phyloP scores from a whole-genome alignment of 73 alveolate genomes.

The Stentor roeselii region DNA sequence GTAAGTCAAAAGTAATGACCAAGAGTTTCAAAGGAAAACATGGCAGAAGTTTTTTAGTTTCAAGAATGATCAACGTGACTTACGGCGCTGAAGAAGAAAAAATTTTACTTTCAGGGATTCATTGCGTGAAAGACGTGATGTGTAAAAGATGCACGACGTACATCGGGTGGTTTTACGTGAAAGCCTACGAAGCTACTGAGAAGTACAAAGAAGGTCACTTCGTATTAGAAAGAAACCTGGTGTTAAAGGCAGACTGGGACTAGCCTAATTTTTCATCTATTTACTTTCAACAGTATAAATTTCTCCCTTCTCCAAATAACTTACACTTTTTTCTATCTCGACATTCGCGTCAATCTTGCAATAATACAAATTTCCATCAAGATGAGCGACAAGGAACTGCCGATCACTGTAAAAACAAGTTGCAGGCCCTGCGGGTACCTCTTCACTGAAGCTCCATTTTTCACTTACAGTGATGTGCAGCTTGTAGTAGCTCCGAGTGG shows the following conservation, averaged over 20 bases:
- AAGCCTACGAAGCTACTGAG: constrained; percentile 65
- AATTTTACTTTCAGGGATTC: constrained; percentile 75
- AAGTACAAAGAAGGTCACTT: constrained; percentile 83
- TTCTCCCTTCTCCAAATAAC: background rate
- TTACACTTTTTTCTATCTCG: background rate
- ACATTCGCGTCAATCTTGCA: background rate
- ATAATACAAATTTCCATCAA: constrained; percentile 14
- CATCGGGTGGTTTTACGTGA: constrained; percentile 76
- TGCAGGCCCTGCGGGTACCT: background rate
- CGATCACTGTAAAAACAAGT: background rate
- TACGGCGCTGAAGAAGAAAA: constrained; percentile 67
- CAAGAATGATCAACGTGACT: constrained; percentile 48
- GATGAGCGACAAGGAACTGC: constrained; percentile 7
- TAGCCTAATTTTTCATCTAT: background rate
- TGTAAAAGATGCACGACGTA: constrained; percentile 61
- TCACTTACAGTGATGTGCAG: background rate
- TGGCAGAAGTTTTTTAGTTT: constrained; percentile 68
- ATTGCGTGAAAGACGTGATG: constrained; percentile 71
- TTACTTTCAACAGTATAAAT: background rate
- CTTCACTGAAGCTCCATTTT: background rate
- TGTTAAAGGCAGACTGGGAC: constrained; percentile 38
- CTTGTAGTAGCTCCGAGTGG: background rate
- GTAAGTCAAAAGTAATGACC: constrained; percentile 55
- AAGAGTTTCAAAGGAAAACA: constrained; percentile 50
- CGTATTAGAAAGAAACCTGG: constrained; percentile 72